Evolutionary conservation across 306 rosid species (phyloP).

Genomic region (Prunus salicina): DNA sequence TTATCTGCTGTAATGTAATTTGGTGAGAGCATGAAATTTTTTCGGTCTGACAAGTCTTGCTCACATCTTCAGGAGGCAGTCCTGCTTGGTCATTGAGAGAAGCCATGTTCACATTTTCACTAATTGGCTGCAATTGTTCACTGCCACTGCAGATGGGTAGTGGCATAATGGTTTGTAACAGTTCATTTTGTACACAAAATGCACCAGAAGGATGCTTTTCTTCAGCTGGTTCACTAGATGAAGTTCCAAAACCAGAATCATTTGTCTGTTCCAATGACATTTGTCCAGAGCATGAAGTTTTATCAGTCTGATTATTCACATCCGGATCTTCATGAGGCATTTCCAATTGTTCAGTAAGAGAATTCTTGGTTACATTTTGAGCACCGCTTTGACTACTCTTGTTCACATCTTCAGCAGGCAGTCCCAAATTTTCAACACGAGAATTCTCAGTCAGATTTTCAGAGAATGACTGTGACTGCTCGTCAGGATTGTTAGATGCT

Average conservation of each 20-base stretch:
- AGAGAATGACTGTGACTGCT: conserved; percentile 31
- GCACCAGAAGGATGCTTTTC: conserved; percentile 4
- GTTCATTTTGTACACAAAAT: conserved; percentile 17
- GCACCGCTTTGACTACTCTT: conserved; percentile 28
- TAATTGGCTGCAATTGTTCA: neutral
- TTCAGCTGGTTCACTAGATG: conserved; percentile 2
- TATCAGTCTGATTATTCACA: conserved; percentile 1
- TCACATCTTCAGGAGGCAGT: conserved; percentile 11
- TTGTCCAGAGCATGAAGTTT: conserved; percentile 16
- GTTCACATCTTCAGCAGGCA: conserved; percentile 18
- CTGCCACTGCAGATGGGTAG: conserved; percentile 1
- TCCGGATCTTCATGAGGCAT: conserved; percentile 8
- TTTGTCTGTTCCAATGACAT: conserved; percentile 8
- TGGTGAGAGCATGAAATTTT: conserved; percentile 20
- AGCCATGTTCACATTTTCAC: conserved; percentile 6
- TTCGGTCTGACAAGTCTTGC: conserved; percentile 29
- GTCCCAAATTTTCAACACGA: conserved; percentile 33
- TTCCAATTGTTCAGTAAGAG: conserved; percentile 13
- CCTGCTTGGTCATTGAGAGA: conserved; percentile 1
- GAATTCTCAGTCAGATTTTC: conserved; percentile 27
- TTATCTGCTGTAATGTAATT: conserved; percentile 26
- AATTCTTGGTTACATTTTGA: conserved; percentile 14
- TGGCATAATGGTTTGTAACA: neutral
- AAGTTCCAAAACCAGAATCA: conserved; percentile 9
- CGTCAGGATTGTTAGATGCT: conserved; percentile 17